Conservation (phyloP, 331 rosid species). For the Telfairia occidentalis region DNA sequence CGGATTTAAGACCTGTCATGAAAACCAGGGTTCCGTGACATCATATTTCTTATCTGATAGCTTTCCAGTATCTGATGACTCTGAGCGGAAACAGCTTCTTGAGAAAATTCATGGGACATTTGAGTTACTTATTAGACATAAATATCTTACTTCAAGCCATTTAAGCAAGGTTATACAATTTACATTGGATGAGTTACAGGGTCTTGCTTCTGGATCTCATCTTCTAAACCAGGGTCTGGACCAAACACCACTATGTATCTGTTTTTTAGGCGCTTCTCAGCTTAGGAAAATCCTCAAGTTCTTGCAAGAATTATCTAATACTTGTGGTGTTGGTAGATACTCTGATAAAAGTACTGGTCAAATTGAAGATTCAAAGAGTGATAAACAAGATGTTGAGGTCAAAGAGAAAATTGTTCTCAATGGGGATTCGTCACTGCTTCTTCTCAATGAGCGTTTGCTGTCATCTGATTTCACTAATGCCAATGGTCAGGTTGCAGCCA, state of each 20-base stretch:
- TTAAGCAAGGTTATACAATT: constrained; percentile 70
- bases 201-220: constrained; percentile 58
- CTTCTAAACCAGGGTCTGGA: constrained; percentile 61
- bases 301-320: constrained; percentile 72
- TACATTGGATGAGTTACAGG: constrained; percentile 67
- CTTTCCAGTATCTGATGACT: constrained; percentile 79
- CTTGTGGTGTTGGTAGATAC: constrained; percentile 70
- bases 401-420: constrained; percentile 65
- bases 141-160: constrained; percentile 74
- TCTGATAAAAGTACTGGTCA: constrained; percentile 46
- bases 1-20: constrained; percentile 32
- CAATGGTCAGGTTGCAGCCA: constrained; percentile 24
- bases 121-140: constrained; percentile 65
- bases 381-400: constrained; percentile 37
- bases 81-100: constrained; percentile 67
- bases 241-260: constrained; percentile 72
- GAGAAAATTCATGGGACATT: constrained; percentile 61
- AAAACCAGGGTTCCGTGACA: constrained; percentile 22
- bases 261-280: constrained; percentile 75
- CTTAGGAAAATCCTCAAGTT: constrained; percentile 73
- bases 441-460: constrained; percentile 58
- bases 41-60: constrained; percentile 32
- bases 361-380: constrained; percentile 30
- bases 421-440: constrained; percentile 64
- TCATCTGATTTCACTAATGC: constrained; percentile 29